Conservation (phyloP, 441 rosid genomes). For the Euphorbia corollata region DNA sequence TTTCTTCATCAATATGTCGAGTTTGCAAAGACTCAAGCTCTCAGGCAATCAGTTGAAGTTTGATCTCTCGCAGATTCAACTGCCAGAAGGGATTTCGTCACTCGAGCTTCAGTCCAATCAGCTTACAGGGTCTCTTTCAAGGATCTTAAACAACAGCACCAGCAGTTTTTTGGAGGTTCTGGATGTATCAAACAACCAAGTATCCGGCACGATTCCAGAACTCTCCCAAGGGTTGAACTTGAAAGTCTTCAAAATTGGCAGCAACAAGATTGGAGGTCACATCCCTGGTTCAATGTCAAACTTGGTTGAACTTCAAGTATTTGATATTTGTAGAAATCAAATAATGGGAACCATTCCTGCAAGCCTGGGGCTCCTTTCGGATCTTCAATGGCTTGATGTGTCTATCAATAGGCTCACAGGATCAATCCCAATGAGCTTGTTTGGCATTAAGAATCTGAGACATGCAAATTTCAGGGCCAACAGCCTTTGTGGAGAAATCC, state of each 20-base stretch:
- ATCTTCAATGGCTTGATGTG: constrained; percentile 75
- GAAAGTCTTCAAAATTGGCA: constrained; percentile 60
- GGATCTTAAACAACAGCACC: constrained; percentile 60
- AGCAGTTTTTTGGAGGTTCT: constrained; percentile 62
- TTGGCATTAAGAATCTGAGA: constrained; percentile 41
- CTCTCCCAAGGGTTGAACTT: constrained; percentile 51
- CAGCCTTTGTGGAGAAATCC: constrained; percentile 79
- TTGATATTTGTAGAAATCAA: constrained; percentile 70
- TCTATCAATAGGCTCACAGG: constrained; percentile 67
- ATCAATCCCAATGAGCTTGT: constrained; percentile 60
- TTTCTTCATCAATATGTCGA: constrained; percentile 54
- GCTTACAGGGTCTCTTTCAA: constrained; percentile 57
- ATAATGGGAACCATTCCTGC: constrained; percentile 69
- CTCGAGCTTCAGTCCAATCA: constrained; percentile 62
- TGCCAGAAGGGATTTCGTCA: constrained; percentile 53
- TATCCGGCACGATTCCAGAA: constrained; percentile 69
- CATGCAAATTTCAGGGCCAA: constrained; percentile 88
- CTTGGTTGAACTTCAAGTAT: constrained; percentile 51
- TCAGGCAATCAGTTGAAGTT: constrained; percentile 67
- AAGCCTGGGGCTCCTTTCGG: constrained; percentile 43
- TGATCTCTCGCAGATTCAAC: constrained; percentile 42
- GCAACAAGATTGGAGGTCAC: constrained; percentile 67
- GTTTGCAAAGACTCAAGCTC: constrained; percentile 59
- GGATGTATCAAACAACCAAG: constrained; percentile 57
- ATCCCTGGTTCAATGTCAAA: constrained; percentile 74